Evolutionary conservation across 1,139 yeast genomes (phyloP).

Genomic region (Magnusiomyces suaveolens): DNA sequence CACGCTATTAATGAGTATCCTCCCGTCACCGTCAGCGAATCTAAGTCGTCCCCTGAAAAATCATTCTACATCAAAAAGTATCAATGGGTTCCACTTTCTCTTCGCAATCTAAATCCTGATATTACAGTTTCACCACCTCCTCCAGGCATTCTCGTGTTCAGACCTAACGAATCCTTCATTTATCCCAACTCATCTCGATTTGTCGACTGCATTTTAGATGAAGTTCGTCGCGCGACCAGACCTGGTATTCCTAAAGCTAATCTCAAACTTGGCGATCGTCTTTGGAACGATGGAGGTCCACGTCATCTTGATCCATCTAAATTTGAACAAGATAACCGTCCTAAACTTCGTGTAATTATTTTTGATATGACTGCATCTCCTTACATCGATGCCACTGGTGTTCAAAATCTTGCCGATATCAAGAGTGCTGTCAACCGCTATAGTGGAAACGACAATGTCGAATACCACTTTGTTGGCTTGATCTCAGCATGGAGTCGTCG

Average conservation of each 20-base stretch:
- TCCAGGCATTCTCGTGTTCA: conserved; percentile 78
- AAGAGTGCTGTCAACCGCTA: conserved; percentile 62
- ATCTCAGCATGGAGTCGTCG: conserved; percentile 80
- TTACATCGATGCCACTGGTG: conserved; percentile 66
- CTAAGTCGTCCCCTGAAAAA: not conserved
- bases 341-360: conserved; percentile 59
- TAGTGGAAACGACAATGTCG: conserved; percentile 67
- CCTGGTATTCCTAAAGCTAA: conserved; percentile 26
- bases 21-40: not conserved
- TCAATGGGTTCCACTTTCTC: conserved; percentile 67
- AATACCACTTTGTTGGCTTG: conserved; percentile 81
- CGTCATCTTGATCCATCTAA: conserved; percentile 2
- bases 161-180: conserved; percentile 71
- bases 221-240: conserved; percentile 51
- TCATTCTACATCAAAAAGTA: conserved; percentile 10
- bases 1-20: not conserved
- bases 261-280: conserved; percentile 52
- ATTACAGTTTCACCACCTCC: conserved; percentile 68
- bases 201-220: conserved; percentile 59
- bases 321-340: conserved; percentile 42
- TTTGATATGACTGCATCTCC: conserved; percentile 74
- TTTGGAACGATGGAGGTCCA: conserved; percentile 90
- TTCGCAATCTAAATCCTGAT: conserved; percentile 47
- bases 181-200: conserved; percentile 75
- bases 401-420: conserved; percentile 69